These are phyloP conservation scores for Tricladium varicosporioides DNA, from an alignment of 2,329 filamentous ascomycete species.

Conservation along the genomic window DNA sequence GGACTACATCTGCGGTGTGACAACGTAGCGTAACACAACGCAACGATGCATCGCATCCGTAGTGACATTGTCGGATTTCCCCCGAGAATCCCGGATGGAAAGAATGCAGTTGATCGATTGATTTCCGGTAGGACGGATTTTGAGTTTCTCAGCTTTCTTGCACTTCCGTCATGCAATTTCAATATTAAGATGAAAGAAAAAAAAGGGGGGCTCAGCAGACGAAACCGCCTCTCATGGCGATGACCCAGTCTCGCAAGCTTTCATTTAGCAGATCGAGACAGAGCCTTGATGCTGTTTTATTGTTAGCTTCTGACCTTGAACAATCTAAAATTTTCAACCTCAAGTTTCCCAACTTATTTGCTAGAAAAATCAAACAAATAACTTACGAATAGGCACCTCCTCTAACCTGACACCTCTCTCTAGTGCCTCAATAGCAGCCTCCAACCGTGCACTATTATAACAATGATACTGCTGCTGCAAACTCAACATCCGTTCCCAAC, in stretches of 20 bases:
- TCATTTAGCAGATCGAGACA: conserved; percentile 34
- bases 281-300: conserved; percentile 27
- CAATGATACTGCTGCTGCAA: conserved; percentile 33
- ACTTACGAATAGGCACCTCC: conserved; percentile 29
- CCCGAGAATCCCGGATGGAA: too few species aligned
- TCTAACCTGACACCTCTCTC: conserved; percentile 25
- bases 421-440: conserved; percentile 32
- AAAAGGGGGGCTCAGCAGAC: background rate
- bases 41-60: too few species aligned
- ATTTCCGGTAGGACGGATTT: too few species aligned
- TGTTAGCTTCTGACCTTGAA: background rate
- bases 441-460: conserved; percentile 32
- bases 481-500: conserved; percentile 30
- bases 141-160: too few species aligned
- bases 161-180: too few species aligned
- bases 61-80: too few species aligned
- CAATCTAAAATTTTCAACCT: background rate
- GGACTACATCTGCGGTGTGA: too few species aligned
- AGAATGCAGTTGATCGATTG: too few species aligned
- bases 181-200: too few species aligned
- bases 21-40: too few species aligned
- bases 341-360: background rate
- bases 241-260: conserved; percentile 26
- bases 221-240: conserved; percentile 9
- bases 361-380: background rate